Evolutionary conservation across 345 rosid genomes (phyloP).

Genomic region (Luvunga scandens): DNA sequence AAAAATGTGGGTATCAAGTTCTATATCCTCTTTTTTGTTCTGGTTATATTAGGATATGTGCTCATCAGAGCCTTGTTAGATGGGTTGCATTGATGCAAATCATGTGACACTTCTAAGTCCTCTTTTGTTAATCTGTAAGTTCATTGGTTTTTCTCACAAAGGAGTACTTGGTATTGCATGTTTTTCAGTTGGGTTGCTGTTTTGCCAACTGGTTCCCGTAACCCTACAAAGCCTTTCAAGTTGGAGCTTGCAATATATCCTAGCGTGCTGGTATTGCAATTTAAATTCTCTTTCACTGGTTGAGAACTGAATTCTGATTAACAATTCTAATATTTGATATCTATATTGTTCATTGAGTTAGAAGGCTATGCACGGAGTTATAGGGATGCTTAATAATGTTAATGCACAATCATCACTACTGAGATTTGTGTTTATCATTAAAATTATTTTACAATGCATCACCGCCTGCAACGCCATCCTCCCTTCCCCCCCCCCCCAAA

Average conservation of each 20-base stretch:
- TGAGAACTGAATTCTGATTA: slow-evolving; percentile 1
- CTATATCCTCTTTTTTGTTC: slow-evolving; percentile 2
- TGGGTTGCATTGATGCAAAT: slow-evolving; percentile 4
- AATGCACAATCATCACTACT: background rate
- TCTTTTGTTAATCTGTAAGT: slow-evolving; percentile 8
- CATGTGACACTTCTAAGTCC: background rate
- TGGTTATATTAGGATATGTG: background rate
- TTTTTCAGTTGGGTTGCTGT: slow-evolving; percentile 84
- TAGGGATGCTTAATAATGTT: background rate
- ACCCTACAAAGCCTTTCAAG: slow-evolving; percentile 65
- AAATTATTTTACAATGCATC: background rate
- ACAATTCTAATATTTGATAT: background rate
- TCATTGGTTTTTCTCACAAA: background rate
- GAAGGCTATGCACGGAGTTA: background rate
- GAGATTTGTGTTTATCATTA: background rate
- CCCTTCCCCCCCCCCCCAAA: too few species aligned
- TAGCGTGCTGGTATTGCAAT: slow-evolving; percentile 55
- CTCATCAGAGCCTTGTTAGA: background rate
- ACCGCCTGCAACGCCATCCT: too few species aligned
- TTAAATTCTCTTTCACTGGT: background rate
- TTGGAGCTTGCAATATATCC: slow-evolving; percentile 86
- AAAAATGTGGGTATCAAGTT: slow-evolving; percentile 64
- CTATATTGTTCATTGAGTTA: background rate
- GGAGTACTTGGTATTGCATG: background rate
- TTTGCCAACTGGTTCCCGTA: slow-evolving; percentile 80